A percentile compares a stretch with the other conserved stretches of the same genome.
Conservation (phyloP, 2,329 filamentous ascomycete genomes). For the Monosporascus sp. region DNA sequence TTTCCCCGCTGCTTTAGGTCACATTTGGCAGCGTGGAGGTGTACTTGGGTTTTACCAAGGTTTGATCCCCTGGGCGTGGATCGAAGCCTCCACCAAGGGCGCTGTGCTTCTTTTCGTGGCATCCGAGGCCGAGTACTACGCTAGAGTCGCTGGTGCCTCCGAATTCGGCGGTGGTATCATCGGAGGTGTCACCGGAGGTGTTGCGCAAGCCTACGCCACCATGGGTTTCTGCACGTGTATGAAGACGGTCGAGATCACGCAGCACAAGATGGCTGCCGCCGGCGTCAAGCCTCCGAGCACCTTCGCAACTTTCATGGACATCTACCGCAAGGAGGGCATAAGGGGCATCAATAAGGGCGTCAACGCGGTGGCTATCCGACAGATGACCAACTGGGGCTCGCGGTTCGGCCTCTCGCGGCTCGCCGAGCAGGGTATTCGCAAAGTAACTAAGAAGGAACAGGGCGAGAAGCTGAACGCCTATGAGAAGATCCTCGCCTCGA, state of each 20-base stretch:
- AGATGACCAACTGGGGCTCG: constrained; percentile 99
- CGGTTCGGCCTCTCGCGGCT: constrained; percentile 91
- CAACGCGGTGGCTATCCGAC: constrained; percentile 95
- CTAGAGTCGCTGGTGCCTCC: constrained; percentile 72
- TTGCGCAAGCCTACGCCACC: constrained; percentile 97
- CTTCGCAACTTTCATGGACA: constrained; percentile 92
- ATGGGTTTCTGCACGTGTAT: constrained; percentile 99
- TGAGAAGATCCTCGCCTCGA: constrained; percentile 87
- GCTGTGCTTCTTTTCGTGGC: constrained; percentile 98
- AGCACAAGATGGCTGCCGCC: constrained; percentile 83
- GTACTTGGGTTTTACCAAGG: constrained; percentile 97
- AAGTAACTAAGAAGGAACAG: constrained; percentile 70
- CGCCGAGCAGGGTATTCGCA: constrained; percentile 83
- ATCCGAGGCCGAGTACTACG: constrained; percentile 95
- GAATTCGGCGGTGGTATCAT: constrained; percentile 85
- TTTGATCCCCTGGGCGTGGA: constrained; percentile 99
- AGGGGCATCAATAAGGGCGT: constrained; percentile 97
- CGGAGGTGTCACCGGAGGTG: constrained; percentile 88
- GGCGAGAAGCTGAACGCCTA: constrained; percentile 68
- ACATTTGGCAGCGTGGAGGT: constrained; percentile 93
- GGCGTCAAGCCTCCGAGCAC: constrained; percentile 86
- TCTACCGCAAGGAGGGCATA: constrained; percentile 92
- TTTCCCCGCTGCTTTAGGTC: no score
- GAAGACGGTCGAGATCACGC: constrained; percentile 99
- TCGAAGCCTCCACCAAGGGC: constrained; percentile 99